These are phyloP conservation scores for Rhodotorula toruloides DNA, from an alignment of 768 basidiomycete species.

Conservation along the genomic window DNA sequence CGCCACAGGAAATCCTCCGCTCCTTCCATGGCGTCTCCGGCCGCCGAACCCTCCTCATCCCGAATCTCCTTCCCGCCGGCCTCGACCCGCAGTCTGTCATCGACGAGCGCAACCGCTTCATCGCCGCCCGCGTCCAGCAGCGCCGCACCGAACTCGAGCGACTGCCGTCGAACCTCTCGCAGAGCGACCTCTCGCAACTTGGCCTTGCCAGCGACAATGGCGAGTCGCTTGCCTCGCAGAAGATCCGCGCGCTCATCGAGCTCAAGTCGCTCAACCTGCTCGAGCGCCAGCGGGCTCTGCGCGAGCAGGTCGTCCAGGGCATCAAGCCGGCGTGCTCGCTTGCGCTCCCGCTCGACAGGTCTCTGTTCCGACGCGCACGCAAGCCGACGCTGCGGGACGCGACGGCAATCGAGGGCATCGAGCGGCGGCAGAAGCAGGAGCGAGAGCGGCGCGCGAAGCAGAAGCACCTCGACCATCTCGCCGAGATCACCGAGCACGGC, in stretches of 20 bases:
- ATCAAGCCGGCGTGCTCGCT: conserved; percentile 74
- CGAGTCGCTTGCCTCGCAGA: conserved; percentile 56
- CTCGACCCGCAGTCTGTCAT: conserved; percentile 87
- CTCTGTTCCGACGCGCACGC: conserved; percentile 79
- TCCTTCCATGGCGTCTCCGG: conserved; percentile 50
- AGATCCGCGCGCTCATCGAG: conserved; percentile 84
- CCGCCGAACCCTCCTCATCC: conserved; percentile 58
- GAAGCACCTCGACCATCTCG: conserved; percentile 91
- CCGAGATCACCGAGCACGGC: conserved; percentile 77
- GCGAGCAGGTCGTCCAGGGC: conserved; percentile 77
- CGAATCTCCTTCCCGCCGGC: conserved; percentile 81
- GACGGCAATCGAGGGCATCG: conserved; percentile 77
- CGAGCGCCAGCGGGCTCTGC: conserved; percentile 80
- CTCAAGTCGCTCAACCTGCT: conserved; percentile 81
- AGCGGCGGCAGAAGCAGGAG: conserved; percentile 84
- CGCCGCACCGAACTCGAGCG: conserved; percentile 73
- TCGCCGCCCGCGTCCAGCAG: conserved; percentile 82
- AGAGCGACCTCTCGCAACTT: conserved; percentile 45
- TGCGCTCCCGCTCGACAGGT: conserved; percentile 74
- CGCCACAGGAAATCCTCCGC: conserved; percentile 60
- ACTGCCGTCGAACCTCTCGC: conserved; percentile 72
- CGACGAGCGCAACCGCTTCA: conserved; percentile 83
- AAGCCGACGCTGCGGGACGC: conserved; percentile 68
- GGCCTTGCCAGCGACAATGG: conserved; percentile 48
- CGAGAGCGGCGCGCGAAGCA: conserved; percentile 91